Percentiles rank a stretch among this genome's conserved stretches.
phyloP scores from a whole-genome alignment of 169 alveolate species.

The Babesia bovis region DNA sequence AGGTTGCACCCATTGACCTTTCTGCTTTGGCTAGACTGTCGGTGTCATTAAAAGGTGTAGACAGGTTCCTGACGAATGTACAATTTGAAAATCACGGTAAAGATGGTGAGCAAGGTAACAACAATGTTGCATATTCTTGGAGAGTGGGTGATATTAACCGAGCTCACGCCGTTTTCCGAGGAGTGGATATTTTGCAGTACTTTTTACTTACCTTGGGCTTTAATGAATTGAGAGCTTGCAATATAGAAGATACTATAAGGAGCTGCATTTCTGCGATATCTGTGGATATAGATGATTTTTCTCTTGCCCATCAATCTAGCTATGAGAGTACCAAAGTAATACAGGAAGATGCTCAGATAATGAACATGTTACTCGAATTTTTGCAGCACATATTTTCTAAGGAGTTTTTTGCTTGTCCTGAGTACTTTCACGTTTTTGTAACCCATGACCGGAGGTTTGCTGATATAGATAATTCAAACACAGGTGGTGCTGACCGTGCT shows the following conservation, averaged over 20 bases:
- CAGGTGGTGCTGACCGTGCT: neutral
- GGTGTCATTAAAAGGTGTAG: slow-evolving; percentile 20
- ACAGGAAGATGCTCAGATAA: slow-evolving; percentile 46
- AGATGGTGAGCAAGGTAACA: neutral
- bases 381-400: slow-evolving; percentile 36
- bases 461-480: neutral
- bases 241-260: slow-evolving; percentile 32
- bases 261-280: slow-evolving; percentile 21
- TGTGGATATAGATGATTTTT: slow-evolving; percentile 12
- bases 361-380: slow-evolving; percentile 10
- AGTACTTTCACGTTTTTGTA: slow-evolving; percentile 59
- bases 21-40: slow-evolving; percentile 15
- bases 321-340: slow-evolving; percentile 31
- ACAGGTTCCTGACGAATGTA: slow-evolving; percentile 32
- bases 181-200: slow-evolving; percentile 4
- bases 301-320: slow-evolving; percentile 10
- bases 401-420: slow-evolving; percentile 58
- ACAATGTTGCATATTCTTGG: slow-evolving; percentile 16
- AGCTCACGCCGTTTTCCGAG: slow-evolving; percentile 39
- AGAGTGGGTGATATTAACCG: slow-evolving; percentile 6
- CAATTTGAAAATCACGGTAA: neutral
- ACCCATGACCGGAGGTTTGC: slow-evolving; percentile 48
- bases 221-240: neutral
- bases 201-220: slow-evolving; percentile 18
- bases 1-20: slow-evolving; percentile 10